Conservation (phyloP, 345 rosid genomes). For the Eucalyptus pauciflora region DNA sequence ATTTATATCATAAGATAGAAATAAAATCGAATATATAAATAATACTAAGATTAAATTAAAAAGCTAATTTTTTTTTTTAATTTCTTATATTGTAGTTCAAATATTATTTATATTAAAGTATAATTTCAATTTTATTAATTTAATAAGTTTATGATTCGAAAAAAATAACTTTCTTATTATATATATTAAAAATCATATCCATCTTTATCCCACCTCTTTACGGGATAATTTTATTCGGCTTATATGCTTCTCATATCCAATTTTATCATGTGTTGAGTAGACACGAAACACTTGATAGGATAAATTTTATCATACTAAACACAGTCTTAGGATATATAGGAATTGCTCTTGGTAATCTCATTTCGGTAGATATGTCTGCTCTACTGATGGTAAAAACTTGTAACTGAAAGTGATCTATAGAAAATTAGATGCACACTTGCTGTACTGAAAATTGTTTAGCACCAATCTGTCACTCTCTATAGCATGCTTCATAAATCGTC, state of each 20-base stretch:
- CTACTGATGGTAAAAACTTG: neutral
- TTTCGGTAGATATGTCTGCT: neutral
- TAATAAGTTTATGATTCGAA: fast-evolving
- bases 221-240: fast-evolving
- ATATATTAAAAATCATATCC: too few species aligned
- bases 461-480: neutral
- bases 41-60: too few species aligned
- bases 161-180: too few species aligned
- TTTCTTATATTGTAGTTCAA: too few species aligned
- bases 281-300: fast-evolving
- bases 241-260: fast-evolving
- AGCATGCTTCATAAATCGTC: neutral
- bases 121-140: too few species aligned
- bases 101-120: too few species aligned
- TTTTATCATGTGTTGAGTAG: too few species aligned
- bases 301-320: fast-evolving
- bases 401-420: neutral
- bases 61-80: too few species aligned
- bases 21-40: too few species aligned
- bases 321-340: fast-evolving
- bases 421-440: neutral
- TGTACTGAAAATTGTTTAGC: neutral
- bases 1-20: too few species aligned
- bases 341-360: neutral
- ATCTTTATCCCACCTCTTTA: too few species aligned